A percentile compares a stretch with the other conserved stretches of the same genome.
These are phyloP conservation scores for Dryas drummondii DNA, from an alignment of 306 rosid species.

Conservation along the genomic window DNA sequence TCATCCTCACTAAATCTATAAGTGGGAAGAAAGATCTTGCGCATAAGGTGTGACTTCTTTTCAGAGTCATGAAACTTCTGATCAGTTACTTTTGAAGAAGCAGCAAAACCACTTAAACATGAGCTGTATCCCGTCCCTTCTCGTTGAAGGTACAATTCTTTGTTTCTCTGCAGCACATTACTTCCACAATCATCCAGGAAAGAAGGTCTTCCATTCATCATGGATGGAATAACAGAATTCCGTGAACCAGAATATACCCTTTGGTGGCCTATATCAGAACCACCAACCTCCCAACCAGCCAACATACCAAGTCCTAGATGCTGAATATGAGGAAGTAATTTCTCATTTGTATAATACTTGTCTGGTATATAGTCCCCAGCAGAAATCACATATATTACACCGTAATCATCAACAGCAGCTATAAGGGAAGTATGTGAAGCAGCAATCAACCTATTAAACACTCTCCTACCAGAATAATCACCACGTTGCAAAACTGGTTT, in stretches of 20 bases:
- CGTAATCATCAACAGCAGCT: slow-evolving; percentile 76
- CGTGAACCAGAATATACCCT: slow-evolving; percentile 35
- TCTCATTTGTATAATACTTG: slow-evolving; percentile 40
- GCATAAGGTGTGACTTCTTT: slow-evolving; percentile 48
- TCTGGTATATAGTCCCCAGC: slow-evolving; percentile 42
- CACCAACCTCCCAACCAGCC: slow-evolving; percentile 83
- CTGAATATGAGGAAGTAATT: slow-evolving; percentile 57
- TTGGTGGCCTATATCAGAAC: slow-evolving; percentile 68
- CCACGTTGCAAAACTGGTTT: slow-evolving; percentile 31
- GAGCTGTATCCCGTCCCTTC: slow-evolving; percentile 37
- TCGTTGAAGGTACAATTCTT: slow-evolving; percentile 32
- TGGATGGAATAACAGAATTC: slow-evolving; percentile 29
- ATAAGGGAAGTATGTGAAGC: slow-evolving; percentile 69
- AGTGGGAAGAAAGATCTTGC: slow-evolving; percentile 64
- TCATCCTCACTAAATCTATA: slow-evolving; percentile 56
- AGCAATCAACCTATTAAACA: slow-evolving; percentile 70
- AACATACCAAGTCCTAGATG: slow-evolving; percentile 56
- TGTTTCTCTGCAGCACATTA: slow-evolving; percentile 34
- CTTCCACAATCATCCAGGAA: slow-evolving; percentile 33
- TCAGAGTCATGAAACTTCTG: slow-evolving; percentile 40
- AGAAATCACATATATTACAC: slow-evolving; percentile 66
- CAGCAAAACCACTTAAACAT: slow-evolving; percentile 54
- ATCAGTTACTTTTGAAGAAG: slow-evolving; percentile 40
- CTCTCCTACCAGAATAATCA: slow-evolving; percentile 38
- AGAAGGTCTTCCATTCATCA: slow-evolving; percentile 29